Evolutionary conservation across 1,284 basidiomycete species (phyloP).

Genomic region (Fomitopsis palustris): DNA sequence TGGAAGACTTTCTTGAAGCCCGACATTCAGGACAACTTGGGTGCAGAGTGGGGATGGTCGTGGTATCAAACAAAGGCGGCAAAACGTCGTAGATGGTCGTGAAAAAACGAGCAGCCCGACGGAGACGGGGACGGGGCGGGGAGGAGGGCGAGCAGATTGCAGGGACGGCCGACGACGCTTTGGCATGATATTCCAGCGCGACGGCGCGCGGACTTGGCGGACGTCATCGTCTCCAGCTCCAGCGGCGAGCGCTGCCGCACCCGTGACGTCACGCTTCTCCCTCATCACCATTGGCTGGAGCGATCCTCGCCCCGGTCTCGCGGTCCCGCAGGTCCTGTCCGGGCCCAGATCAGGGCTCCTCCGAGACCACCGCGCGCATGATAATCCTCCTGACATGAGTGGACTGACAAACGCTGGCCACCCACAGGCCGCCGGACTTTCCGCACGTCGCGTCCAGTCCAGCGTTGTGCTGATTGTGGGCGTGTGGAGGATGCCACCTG

Average conservation of each 20-base stretch:
- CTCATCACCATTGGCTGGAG: background rate
- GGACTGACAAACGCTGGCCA: too few species aligned
- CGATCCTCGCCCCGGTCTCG: background rate
- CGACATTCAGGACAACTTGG: conserved; percentile 1
- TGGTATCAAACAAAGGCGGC: background rate
- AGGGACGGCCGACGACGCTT: too few species aligned
- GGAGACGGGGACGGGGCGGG: background rate
- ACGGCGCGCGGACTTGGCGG: background rate
- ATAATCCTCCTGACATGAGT: too few species aligned
- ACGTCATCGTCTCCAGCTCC: background rate
- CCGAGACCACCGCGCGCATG: too few species aligned
- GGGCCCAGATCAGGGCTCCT: background rate
- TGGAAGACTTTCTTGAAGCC: conserved; percentile 6
- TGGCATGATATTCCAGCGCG: background rate
- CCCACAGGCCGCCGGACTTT: too few species aligned
- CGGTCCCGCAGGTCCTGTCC: background rate
- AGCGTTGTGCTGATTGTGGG: too few species aligned
- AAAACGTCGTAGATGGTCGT: background rate
- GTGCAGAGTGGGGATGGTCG: background rate
- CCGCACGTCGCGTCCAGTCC: too few species aligned
- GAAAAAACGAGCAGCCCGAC: background rate
- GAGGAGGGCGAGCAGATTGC: background rate
- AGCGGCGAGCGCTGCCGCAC: background rate
- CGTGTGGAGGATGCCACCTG: too few species aligned
- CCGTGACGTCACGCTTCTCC: background rate